Base-by-base conservation (phyloP, 176 grass and related monocot species). In the Aegilops longissima region DNA sequence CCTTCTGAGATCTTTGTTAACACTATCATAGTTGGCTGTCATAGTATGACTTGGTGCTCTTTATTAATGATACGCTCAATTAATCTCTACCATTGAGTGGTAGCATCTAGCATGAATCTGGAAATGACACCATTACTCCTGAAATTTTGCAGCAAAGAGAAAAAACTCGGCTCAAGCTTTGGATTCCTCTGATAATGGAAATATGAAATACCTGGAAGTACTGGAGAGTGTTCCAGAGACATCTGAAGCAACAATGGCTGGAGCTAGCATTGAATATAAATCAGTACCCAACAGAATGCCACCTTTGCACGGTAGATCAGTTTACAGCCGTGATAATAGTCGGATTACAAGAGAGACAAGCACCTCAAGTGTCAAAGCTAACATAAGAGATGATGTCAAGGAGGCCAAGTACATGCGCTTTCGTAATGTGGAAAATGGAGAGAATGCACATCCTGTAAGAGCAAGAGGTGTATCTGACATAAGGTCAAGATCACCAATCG, bases 161-260 rank as follows among this genome's bases (percentile, higher is more conserved):
- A 85, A 88, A 79, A 80, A 10, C 34, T 81, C 83, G 54, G 80
- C 40, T 85, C 66, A 90, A 88, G 66, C 66, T 66, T 76, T 85
- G 30, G 80, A 88, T 71, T 82, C 92, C 29, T 80, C 88, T 14
- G 83, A 92, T 29, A 81, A 80, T 79, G 90, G 65, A 87, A 93
- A 86, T 84, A 85, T 94, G 66, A 96, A 90, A 29, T 94, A 93
- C 87, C 87, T 96, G 36, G 92, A 94, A 86, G 82, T 96, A 61
- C 76, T 94, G 31, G 92, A 93, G 75, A 80, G 49, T 73, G 70
- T 85, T 20, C 63, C 76, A 38, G 82, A 78, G 66, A 62, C 36
- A 47, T 87, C 85, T 63, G 78, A 76, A 44, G 56, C 81, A 75
- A 91, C 80, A 74, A 89, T 74, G 18, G 21, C 21, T 71, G 91